phyloP scores from a whole-genome alignment of 768 basidiomycete species.

The Boletus eberwhitei region DNA sequence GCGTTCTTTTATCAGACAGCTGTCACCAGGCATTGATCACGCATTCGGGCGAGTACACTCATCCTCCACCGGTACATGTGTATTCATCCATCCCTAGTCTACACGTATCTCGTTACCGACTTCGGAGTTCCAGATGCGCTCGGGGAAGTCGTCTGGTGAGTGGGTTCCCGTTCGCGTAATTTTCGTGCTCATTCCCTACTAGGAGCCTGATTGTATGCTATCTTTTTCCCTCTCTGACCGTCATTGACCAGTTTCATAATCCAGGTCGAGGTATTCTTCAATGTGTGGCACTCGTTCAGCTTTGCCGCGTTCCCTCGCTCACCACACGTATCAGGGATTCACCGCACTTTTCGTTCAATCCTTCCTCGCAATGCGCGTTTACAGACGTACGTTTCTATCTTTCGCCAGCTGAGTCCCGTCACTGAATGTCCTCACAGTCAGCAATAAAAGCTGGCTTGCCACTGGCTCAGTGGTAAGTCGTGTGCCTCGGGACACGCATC shows the following conservation, averaged over 20 bases:
- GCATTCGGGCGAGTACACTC: constrained; percentile 42
- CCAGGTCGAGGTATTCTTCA: constrained; percentile 54
- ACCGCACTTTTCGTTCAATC: constrained; percentile 58
- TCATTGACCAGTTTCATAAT: neutral
- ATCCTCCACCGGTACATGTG: too few species aligned
- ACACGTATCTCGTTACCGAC: constrained; percentile 46
- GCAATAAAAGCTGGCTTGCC: constrained; percentile 45
- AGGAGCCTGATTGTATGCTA: constrained; percentile 29
- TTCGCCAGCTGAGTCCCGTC: neutral
- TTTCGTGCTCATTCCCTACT: neutral
- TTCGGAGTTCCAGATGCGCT: constrained; percentile 33
- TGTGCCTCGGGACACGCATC: neutral
- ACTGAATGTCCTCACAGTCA: constrained; percentile 36
- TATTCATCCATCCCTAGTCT: constrained; percentile 34
- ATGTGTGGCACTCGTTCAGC: constrained; percentile 27
- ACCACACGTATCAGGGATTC: constrained; percentile 30
- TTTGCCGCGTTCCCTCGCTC: neutral
- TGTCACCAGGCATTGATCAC: constrained; percentile 56
- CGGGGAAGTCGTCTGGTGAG: constrained; percentile 43
- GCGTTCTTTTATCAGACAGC: constrained; percentile 52
- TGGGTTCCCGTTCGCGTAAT: neutral
- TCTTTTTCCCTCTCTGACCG: neutral
- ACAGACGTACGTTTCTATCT: constrained; percentile 37
- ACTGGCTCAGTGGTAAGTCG: constrained; percentile 35
- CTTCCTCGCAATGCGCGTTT: constrained; percentile 53